A percentile compares a stretch with the other conserved stretches of the same genome.
phyloP scores from a whole-genome alignment of 2,329 filamentous ascomycete species.

The Fusarium sacchari region DNA sequence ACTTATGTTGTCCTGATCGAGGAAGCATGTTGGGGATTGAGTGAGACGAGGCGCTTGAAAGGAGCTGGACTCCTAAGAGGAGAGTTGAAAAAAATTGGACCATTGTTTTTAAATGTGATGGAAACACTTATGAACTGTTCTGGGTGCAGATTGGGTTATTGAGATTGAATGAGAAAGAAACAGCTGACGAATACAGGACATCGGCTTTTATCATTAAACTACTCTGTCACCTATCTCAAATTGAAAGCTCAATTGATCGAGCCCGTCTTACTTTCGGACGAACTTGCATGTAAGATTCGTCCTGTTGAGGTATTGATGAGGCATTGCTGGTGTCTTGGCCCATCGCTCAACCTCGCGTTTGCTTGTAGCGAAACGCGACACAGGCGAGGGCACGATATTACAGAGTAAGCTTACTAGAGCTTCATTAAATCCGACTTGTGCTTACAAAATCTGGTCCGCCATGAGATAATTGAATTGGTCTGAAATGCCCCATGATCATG shows the following conservation, averaged over 20 bases:
- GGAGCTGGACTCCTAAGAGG: not conserved
- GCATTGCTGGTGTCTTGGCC: not conserved
- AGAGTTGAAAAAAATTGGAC: not conserved
- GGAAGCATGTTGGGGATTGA: not conserved
- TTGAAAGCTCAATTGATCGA: not conserved
- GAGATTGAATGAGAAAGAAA: not conserved
- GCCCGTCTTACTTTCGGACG: not conserved
- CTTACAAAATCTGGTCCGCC: too few species aligned
- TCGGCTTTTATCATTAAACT: not conserved
- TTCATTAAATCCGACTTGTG: not conserved
- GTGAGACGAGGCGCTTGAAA: not conserved
- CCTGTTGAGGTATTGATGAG: not conserved
- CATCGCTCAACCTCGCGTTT: conserved; percentile 1
- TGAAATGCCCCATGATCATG: not conserved
- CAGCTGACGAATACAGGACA: too few species aligned
- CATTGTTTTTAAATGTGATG: not conserved
- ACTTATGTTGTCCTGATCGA: not conserved
- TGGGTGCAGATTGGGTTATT: rapidly evolving
- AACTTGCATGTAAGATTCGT: not conserved
- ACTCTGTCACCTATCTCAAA: not conserved
- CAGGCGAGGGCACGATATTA: not conserved
- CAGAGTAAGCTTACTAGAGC: not conserved
- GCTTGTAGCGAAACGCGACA: not conserved
- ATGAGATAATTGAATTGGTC: not conserved
- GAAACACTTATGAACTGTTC: too few species aligned